Percentiles rank a stretch among this genome's conserved stretches.
Evolutionary conservation across 306 rosid genomes (phyloP).

Genomic region (Oemleria cerasiformis): DNA sequence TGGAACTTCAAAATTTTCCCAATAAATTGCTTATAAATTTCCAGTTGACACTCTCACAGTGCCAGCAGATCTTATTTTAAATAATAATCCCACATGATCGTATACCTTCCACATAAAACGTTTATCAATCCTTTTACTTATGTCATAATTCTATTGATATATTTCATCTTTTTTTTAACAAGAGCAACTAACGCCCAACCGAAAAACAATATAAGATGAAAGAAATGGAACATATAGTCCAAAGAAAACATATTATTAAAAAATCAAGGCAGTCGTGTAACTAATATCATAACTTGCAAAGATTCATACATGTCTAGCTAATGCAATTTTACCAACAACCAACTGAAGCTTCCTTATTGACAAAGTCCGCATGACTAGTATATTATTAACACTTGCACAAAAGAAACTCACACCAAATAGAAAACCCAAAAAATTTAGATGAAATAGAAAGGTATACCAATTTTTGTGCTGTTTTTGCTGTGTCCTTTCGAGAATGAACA

Average conservation of each 20-base stretch:
- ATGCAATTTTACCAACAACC: neutral
- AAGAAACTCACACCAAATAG: conserved; percentile 27
- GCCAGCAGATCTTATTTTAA: no score
- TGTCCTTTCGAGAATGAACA: conserved; percentile 95
- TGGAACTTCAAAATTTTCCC: neutral
- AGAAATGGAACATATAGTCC: neutral
- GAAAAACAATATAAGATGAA: neutral
- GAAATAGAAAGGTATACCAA: conserved; percentile 48
- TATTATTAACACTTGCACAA: conserved; percentile 5
- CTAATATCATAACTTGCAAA: conserved; percentile 2
- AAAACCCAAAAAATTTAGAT: conserved; percentile 15
- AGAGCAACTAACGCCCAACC: neutral
- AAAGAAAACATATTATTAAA: neutral
- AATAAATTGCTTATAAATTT: no score
- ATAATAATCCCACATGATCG: no score
- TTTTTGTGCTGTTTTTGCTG: conserved; percentile 86
- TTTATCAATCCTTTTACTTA: no score
- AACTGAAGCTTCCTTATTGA: neutral
- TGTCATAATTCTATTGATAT: neutral
- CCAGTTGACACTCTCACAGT: neutral
- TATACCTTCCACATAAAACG: no score
- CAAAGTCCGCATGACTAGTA: neutral
- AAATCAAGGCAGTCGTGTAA: neutral
- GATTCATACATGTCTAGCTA: neutral
- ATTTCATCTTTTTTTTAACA: neutral